Percentiles rank a stretch among this genome's conserved stretches.
Evolutionary conservation across 1,139 yeast genomes (phyloP).

Genomic region (Lodderomyces parapsilosis): DNA sequence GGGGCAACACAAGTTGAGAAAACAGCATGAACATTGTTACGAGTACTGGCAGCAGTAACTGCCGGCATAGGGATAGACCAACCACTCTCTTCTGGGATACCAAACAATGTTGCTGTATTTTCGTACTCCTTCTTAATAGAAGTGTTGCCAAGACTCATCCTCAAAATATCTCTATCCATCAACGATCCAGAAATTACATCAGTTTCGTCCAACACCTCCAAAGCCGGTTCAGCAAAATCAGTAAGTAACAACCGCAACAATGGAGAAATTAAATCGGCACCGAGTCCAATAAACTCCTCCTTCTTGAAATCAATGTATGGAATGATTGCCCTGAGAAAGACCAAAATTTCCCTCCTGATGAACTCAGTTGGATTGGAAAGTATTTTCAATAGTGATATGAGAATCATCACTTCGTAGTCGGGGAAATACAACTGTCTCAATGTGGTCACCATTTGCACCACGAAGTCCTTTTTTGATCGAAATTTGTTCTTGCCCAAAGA

Average conservation of each 20-base stretch:
- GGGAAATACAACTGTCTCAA: constrained; percentile 72
- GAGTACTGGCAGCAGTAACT: constrained; percentile 78
- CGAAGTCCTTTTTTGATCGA: constrained; percentile 84
- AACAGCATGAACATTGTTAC: constrained; percentile 94
- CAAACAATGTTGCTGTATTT: constrained; percentile 85
- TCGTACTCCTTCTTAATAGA: constrained; percentile 79
- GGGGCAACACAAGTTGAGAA: constrained; percentile 72
- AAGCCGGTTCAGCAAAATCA: constrained; percentile 82
- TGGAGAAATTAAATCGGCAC: constrained; percentile 94
- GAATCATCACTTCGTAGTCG: constrained; percentile 66
- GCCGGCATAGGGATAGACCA: constrained; percentile 98
- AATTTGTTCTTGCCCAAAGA: constrained; percentile 79
- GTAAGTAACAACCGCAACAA: constrained; percentile 77
- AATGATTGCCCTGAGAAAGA: constrained; percentile 66
- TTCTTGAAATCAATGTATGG: constrained; percentile 75
- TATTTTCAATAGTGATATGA: constrained; percentile 75
- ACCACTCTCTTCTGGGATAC: constrained; percentile 95
- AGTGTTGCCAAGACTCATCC: constrained; percentile 87
- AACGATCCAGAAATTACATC: constrained; percentile 85
- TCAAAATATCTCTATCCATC: constrained; percentile 83
- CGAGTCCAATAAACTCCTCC: constrained; percentile 83
- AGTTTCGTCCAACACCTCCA: constrained; percentile 86
- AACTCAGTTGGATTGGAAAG: constrained; percentile 74
- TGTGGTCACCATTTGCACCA: constrained; percentile 74
- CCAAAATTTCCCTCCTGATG: constrained; percentile 81